Evolutionary conservation across 345 rosid species (phyloP), one percentile per base, ranked within the genome.

Genomic region (Boechera retrofracta): DNA sequence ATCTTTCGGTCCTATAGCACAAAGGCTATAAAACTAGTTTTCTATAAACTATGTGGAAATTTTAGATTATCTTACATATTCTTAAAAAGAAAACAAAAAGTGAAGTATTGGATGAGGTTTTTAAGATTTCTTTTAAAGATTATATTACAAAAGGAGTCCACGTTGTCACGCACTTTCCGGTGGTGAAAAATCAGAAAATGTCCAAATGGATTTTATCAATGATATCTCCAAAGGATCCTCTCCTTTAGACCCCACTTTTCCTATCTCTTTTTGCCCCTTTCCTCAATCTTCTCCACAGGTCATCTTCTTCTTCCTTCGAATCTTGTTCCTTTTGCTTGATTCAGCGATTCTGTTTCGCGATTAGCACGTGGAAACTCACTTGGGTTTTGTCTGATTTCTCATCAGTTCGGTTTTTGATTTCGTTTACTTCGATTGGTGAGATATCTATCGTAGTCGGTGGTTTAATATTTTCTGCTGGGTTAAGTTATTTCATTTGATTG

Each of bases 221-320:
- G 6, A 57, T 58, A 67, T 75, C 79, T 7, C 32, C 35, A 0
- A 58, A 67, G 21, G 61, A 73, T 67, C 73, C 67, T 81, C 80
- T 55, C 16, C 57, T 51, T 31, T 16, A 49, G 85, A 78, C 45
- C 77, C 85, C 79, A 65, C 80, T 24, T 33, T 12, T 38, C 29
- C 63, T 7, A 52, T 76, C 79, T 13, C 85, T 67, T 81, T 84
- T 54, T 16, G 38, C 45, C 41, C 28, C 52, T 63, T 63, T 32
- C 11, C 16, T 61, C 42, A 54, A 51, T 59, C 82, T 10, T 55
- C 48, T 5, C 54, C 74, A 53, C 77, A 60, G 66, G 57, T 60
- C 53, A n/a, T 11, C 41, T 53, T 66, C 63, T 11, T 64, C 56
- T 36, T 56, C 29, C 59, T 54, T 45, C 16, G 36, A 53, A 68